Percentiles rank a stretch among this genome's conserved stretches.
Conservation (phyloP, 176 grass and related monocot genomes). For the Alloteropsis semialata region DNA sequence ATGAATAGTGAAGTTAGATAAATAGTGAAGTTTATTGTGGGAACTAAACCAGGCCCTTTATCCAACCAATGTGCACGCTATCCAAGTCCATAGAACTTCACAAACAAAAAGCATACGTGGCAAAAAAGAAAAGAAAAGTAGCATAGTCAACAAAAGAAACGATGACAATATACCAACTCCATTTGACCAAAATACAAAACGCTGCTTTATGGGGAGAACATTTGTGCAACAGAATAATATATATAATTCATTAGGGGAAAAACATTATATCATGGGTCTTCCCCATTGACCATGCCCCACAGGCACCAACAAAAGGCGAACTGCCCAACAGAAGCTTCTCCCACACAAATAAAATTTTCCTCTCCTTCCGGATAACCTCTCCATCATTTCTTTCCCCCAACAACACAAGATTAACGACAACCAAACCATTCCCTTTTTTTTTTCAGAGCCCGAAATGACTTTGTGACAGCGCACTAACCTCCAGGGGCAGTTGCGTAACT, state of each 20-base stretch:
- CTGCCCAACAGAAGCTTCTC: slow-evolving; percentile 20
- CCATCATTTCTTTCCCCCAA: background rate
- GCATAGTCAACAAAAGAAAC: background rate
- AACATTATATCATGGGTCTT: background rate
- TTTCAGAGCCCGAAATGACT: slow-evolving; percentile 5
- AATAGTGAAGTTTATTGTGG: no score
- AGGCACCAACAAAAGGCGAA: background rate
- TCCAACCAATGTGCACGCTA: background rate
- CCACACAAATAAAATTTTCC: background rate
- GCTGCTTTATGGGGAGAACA: background rate
- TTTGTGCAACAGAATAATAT: background rate
- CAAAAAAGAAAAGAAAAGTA: background rate
- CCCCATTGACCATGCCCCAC: background rate
- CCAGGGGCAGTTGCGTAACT: slow-evolving; percentile 37
- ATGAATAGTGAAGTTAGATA: no score
- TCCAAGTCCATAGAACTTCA: background rate
- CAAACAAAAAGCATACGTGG: background rate
- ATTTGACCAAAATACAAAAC: slow-evolving; percentile 2
- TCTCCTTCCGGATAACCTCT: background rate
- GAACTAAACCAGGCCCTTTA: no score
- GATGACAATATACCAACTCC: background rate
- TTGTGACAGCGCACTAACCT: slow-evolving; percentile 51
- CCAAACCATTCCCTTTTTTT: background rate
- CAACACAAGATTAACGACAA: slow-evolving; percentile 2
- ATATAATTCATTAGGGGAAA: background rate